Conservation (phyloP, 2,329 filamentous ascomycete species). For the Cladosporium phlei region DNA sequence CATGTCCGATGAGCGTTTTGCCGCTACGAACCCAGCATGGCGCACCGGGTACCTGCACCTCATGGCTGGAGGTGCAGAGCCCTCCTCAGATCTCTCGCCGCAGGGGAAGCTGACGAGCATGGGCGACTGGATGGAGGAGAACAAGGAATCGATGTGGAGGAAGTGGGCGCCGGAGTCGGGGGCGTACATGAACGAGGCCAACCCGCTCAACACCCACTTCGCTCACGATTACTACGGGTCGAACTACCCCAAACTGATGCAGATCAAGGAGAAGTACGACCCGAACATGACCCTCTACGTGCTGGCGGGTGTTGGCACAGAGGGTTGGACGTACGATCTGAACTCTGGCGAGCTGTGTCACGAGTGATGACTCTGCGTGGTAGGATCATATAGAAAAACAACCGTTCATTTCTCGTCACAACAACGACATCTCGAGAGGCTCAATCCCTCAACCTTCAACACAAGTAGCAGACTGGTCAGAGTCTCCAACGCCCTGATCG, state of each 20-base stretch:
- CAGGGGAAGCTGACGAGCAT: slow-evolving; percentile 14
- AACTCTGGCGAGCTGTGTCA: slow-evolving; percentile 23
- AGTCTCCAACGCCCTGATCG: too few species aligned
- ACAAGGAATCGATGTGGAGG: slow-evolving; percentile 25
- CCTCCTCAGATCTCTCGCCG: slow-evolving; percentile 11
- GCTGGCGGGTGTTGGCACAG: slow-evolving; percentile 8
- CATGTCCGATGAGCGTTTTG: slow-evolving; percentile 24
- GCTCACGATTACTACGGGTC: slow-evolving; percentile 28
- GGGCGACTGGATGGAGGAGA: slow-evolving; percentile 19
- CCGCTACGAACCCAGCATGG: slow-evolving; percentile 32
- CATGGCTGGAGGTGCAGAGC: slow-evolving; percentile 22
- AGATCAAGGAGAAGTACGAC: slow-evolving; percentile 31
- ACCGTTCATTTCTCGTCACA: too few species aligned
- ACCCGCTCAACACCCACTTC: slow-evolving; percentile 29
- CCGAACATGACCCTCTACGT: slow-evolving; percentile 24
- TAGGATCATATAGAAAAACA: too few species aligned
- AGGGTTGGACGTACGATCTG: slow-evolving; percentile 19
- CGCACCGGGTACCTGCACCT: slow-evolving; percentile 31
- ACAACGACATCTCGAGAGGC: too few species aligned
- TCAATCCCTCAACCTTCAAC: too few species aligned
- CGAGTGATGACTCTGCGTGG: too few species aligned
- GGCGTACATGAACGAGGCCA: slow-evolving; percentile 46
- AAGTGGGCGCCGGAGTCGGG: slow-evolving; percentile 39
- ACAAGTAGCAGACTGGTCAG: too few species aligned
- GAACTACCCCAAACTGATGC: slow-evolving; percentile 27